phyloP scores from a whole-genome alignment of 148 eudicot species.

The Vaccinium myrtillus region DNA sequence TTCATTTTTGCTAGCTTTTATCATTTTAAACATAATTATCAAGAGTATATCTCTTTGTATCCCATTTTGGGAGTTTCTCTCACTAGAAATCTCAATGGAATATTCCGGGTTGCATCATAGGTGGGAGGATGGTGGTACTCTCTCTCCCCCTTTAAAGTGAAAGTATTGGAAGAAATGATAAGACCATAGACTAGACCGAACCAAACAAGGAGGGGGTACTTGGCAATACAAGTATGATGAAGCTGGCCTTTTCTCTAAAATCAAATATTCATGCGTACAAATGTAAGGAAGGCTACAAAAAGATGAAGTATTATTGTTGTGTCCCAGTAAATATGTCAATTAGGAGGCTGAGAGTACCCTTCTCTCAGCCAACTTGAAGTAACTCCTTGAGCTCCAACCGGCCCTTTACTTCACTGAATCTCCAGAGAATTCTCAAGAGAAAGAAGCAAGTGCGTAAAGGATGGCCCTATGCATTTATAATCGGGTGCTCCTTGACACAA shows the following conservation, averaged over 20 bases:
- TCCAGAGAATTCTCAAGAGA: background rate
- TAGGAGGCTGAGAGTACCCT: too few relatives aligned
- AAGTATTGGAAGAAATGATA: too few relatives aligned
- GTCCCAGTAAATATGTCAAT: background rate
- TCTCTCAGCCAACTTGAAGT: background rate
- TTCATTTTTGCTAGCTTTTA: too few relatives aligned
- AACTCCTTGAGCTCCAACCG: background rate
- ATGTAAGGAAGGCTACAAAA: background rate
- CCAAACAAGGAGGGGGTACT: too few relatives aligned
- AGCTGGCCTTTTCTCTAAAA: background rate
- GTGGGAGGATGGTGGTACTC: too few relatives aligned
- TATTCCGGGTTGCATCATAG: too few relatives aligned
- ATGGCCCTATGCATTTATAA: background rate
- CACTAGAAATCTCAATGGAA: too few relatives aligned
- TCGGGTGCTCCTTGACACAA: background rate
- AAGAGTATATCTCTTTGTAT: too few relatives aligned
- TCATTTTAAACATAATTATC: too few relatives aligned
- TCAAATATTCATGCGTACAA: background rate
- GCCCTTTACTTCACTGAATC: background rate
- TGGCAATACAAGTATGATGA: background rate
- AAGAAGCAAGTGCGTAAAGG: background rate
- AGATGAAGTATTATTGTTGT: background rate
- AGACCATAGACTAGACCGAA: too few relatives aligned
- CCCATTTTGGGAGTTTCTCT: too few relatives aligned
- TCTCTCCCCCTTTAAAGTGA: too few relatives aligned